Evolutionary conservation across 257 asterid genomes (phyloP).

Genomic region (Pogostemon cablin): DNA sequence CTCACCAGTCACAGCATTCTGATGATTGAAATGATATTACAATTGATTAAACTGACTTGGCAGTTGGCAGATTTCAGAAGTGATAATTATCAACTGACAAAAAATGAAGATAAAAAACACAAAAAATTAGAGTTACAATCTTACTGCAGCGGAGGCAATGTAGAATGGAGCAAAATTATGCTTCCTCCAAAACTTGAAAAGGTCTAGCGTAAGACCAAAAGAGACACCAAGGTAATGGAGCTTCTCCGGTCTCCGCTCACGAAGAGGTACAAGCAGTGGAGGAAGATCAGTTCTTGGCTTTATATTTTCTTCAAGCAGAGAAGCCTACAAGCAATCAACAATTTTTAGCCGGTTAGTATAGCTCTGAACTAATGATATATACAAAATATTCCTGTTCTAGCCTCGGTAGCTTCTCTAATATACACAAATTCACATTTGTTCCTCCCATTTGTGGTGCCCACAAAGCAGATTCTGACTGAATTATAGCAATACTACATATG

Average conservation of each 20-base stretch:
- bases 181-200: slow-evolving; percentile 91
- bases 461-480: not conserved
- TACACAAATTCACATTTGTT: not conserved
- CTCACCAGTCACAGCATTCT: slow-evolving; percentile 87
- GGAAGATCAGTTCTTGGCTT: slow-evolving; percentile 79
- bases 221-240: slow-evolving; percentile 95
- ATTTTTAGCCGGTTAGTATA: slow-evolving; percentile 15
- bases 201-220: slow-evolving; percentile 89
- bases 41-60: slow-evolving; percentile 23
- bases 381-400: slow-evolving; percentile 10
- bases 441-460: not conserved
- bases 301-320: slow-evolving; percentile 82
- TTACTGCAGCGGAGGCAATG: slow-evolving; percentile 71
- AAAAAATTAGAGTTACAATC: slow-evolving; percentile 26
- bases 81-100: not conserved
- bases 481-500: not conserved
- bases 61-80: slow-evolving; percentile 18
- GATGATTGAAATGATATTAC: slow-evolving; percentile 35
- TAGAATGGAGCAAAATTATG: slow-evolving; percentile 91
- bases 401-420: not conserved
- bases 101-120: slow-evolving; percentile 20
- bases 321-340: slow-evolving; percentile 51
- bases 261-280: slow-evolving; percentile 84
- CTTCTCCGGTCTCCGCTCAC: slow-evolving; percentile 83
- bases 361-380: not conserved